phyloP scores from a whole-genome alignment of 257 asterid species.

The Parsonsia alboflavescens region DNA sequence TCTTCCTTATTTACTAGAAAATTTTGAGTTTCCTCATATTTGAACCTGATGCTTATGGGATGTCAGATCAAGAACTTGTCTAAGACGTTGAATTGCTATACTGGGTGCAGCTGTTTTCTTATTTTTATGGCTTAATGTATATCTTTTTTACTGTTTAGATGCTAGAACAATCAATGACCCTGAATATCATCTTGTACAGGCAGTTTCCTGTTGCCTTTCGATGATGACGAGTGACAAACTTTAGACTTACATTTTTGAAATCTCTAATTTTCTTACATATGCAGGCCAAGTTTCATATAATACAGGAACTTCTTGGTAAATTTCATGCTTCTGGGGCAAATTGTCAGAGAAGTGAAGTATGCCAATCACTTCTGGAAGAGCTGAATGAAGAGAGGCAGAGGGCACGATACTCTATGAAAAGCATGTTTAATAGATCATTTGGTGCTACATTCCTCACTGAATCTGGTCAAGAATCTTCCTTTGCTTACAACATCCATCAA shows the following conservation, averaged over 20 bases:
- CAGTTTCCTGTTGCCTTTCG: neutral
- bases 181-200: neutral
- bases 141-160: neutral
- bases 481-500: constrained; percentile 88
- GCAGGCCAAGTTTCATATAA: constrained; percentile 86
- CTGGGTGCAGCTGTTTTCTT: neutral
- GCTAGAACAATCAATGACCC: neutral
- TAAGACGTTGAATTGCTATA: neutral
- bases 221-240: neutral
- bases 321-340: constrained; percentile 63
- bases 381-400: constrained; percentile 77
- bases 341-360: constrained; percentile 47
- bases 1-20: constrained; percentile 7
- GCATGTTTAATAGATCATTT: constrained; percentile 82
- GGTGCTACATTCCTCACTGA: constrained; percentile 94
- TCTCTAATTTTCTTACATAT: constrained; percentile 7
- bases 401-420: constrained; percentile 66
- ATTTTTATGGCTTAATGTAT: neutral
- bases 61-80: neutral
- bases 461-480: constrained; percentile 92
- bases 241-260: neutral
- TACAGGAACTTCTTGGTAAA: constrained; percentile 89
- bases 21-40: neutral
- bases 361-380: constrained; percentile 61
- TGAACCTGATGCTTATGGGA: neutral